phyloP scores from a whole-genome alignment of 139 green algal species.

The Klebsormidium nitens region DNA sequence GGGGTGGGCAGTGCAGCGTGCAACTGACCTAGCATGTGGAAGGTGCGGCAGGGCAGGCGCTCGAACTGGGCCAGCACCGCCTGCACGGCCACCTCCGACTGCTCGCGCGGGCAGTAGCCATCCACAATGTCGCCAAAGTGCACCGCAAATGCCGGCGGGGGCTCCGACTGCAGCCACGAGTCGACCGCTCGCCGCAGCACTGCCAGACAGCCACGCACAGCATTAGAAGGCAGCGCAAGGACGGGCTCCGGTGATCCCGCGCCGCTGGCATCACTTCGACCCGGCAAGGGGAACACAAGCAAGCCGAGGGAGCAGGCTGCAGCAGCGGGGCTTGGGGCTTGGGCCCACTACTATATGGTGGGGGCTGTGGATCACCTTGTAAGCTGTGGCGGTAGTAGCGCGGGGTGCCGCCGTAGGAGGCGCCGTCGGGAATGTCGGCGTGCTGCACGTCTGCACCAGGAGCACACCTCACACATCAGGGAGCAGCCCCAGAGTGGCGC shows the following conservation, averaged over 20 bases:
- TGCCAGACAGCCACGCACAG: slow-evolving; percentile 35
- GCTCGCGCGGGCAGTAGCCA: slow-evolving; percentile 36
- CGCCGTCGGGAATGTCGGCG: slow-evolving; percentile 68
- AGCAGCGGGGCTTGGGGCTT: too few relatives aligned
- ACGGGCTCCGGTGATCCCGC: neutral
- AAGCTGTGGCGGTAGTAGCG: slow-evolving; percentile 60
- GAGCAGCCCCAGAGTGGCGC: too few relatives aligned
- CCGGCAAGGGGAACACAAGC: neutral
- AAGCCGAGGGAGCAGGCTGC: neutral
- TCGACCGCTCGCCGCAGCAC: slow-evolving; percentile 44
- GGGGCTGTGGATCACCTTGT: slow-evolving; percentile 19
- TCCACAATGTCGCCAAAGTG: slow-evolving; percentile 47
- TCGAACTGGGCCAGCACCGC: slow-evolving; percentile 6
- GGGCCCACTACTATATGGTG: too few relatives aligned
- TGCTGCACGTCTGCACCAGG: too few relatives aligned
- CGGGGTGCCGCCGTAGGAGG: slow-evolving; percentile 59
- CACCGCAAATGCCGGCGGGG: slow-evolving; percentile 35
- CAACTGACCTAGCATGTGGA: too few relatives aligned
- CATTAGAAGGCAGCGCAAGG: neutral
- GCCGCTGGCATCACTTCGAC: neutral
- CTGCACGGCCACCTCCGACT: slow-evolving; percentile 26
- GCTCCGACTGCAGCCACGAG: slow-evolving; percentile 28
- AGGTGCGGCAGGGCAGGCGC: neutral
- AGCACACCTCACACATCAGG: too few relatives aligned
- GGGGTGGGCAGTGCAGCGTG: too few relatives aligned